Conservation (phyloP, 2,329 filamentous ascomycete species). For the Ambrosiella beaveri region DNA sequence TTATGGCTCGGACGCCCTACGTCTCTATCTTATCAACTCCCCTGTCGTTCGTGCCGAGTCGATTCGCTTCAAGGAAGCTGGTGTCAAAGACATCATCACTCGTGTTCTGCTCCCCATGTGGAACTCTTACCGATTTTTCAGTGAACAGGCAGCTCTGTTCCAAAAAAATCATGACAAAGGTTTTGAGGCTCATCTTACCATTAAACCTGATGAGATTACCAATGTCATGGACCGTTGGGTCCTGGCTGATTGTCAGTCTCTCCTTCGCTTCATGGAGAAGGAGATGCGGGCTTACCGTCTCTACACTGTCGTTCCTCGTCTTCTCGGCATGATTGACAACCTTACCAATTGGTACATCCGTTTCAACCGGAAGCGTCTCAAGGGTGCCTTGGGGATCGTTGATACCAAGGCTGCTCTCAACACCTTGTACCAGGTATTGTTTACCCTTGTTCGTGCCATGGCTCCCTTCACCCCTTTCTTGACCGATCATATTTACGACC, state of each 20-base stretch:
- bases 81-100: slow-evolving; percentile 17
- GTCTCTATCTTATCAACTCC: slow-evolving; percentile 18
- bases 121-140: slow-evolving; percentile 19
- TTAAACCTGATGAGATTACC: slow-evolving; percentile 12
- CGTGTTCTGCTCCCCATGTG: slow-evolving; percentile 17
- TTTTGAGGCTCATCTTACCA: slow-evolving; percentile 14
- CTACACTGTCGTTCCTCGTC: slow-evolving; percentile 68
- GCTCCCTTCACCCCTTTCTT: slow-evolving; percentile 84
- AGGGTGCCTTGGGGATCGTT: slow-evolving; percentile 50
- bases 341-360: slow-evolving; percentile 88
- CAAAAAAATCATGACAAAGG: slow-evolving; percentile 15
- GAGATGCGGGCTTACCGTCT: slow-evolving; percentile 70
- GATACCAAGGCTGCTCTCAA: slow-evolving; percentile 74
- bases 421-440: slow-evolving; percentile 77
- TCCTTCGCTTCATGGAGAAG: slow-evolving; percentile 78
- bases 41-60: slow-evolving; percentile 18
- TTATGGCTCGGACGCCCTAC: slow-evolving; percentile 17
- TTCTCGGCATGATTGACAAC: slow-evolving; percentile 65
- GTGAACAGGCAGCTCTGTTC: slow-evolving; percentile 16
- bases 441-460: slow-evolving; percentile 60
- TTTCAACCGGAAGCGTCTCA: slow-evolving; percentile 69
- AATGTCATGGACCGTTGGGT: slow-evolving; percentile 90
- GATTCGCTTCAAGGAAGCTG: slow-evolving; percentile 17
- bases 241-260: slow-evolving; percentile 74
- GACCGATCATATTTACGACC: slow-evolving; percentile 72